phyloP scores from a whole-genome alignment of 2,329 filamentous ascomycete species.

The Fusarium siculi region DNA sequence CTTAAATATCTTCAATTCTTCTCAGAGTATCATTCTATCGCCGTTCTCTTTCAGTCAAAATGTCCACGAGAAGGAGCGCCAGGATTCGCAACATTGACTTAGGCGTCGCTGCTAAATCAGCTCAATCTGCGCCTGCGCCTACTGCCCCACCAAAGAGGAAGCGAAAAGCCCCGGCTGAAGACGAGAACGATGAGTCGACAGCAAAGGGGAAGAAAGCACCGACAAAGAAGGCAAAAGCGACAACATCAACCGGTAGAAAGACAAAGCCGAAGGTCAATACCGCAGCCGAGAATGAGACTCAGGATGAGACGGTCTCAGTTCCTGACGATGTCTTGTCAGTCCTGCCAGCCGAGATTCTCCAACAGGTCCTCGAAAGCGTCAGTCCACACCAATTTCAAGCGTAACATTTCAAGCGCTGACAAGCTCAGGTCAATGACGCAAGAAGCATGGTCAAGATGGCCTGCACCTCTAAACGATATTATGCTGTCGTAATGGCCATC shows the following conservation, averaged over 20 bases:
- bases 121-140: not conserved
- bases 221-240: not conserved
- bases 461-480: constrained; percentile 5
- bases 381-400: not conserved
- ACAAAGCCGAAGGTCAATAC: fast-evolving
- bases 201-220: not conserved
- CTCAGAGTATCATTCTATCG: not conserved
- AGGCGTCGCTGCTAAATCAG: not conserved
- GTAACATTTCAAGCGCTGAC: fast-evolving
- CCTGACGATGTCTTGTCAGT: not conserved
- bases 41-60: not conserved
- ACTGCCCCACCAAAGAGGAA: not conserved
- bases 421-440: not conserved
- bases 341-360: not conserved
- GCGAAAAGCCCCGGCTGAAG: not conserved
- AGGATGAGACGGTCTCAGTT: fast-evolving
- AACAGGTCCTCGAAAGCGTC: not conserved
- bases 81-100: not conserved
- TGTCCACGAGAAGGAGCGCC: not conserved
- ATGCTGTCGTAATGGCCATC: not conserved
- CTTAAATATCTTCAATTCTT: not conserved
- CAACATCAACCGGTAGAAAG: fast-evolving
- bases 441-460: constrained; percentile 1
- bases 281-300: fast-evolving
- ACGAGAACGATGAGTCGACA: not conserved